Base-by-base conservation (phyloP, 148 eudicot genomes). In the Chenopodium suecicum region DNA sequence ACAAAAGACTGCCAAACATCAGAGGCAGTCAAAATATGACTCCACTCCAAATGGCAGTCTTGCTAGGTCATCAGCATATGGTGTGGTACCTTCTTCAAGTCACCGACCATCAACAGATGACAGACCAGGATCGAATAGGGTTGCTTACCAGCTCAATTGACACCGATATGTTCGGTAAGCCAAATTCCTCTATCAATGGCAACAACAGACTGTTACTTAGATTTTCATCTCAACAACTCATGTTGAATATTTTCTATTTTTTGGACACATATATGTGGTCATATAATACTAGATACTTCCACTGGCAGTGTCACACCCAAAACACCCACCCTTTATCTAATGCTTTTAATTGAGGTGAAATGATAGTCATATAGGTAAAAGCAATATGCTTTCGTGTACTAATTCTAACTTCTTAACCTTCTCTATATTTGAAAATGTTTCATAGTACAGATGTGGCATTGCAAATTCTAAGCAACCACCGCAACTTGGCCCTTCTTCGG, bases 21-120 rank as follows among this genome's bases (percentile, higher is more conserved):
- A 27, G 80, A 68, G 87, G 84, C n/a, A 85, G 79, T 31, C 79
- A 81, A 44, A 82, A 74, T 25, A 82, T 85, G 84, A 85, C 82
- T 1, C 84, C 87, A 0, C 80, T 82, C n/a, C 76, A 78, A 4
- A 85, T 78, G 84, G 84, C 84, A 0, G 84, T 72, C 27, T 41
- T 82, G 73, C 67, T 85, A 20, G 84, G 87, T 5, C 84, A 82
- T 11, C 27, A 62, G 22, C 34, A 74, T 23, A 85, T 85, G 84
- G 87, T 78, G 6, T n/a, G 77, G 52, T 82, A 85, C 76, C 87
- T 85, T 13, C 75, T 81, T 62, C 11, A 11, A 0, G 81, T 81
- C 2, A 84, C 84, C 22, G 74, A 77, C 60, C 70, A 79, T 44
- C 7, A 58, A 37, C 67, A 11, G 9, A 25, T 84, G 48, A 76